Evolutionary conservation across 2,329 filamentous ascomycete genomes (phyloP).

Genomic region (Beauveria pseudobassiana): DNA sequence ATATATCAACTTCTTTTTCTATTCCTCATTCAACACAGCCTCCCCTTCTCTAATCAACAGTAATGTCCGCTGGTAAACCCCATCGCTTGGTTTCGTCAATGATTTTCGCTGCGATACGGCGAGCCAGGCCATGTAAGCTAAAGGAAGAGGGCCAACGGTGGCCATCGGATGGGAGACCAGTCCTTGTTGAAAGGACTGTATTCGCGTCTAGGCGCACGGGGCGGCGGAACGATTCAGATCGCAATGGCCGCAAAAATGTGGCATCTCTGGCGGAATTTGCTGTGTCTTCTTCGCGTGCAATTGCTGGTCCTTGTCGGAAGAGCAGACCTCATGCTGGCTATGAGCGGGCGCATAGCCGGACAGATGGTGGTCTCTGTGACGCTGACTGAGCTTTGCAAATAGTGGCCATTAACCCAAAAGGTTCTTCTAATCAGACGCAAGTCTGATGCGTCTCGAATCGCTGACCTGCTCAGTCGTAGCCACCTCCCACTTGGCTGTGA

Average conservation of each 20-base stretch:
- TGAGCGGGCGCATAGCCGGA: not conserved
- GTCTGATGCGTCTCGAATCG: not conserved
- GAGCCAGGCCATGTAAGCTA: not conserved
- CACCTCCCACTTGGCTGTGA: conserved; percentile 79
- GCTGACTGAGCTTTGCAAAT: not conserved
- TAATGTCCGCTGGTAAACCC: not conserved
- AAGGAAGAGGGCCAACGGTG: not conserved
- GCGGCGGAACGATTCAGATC: not conserved
- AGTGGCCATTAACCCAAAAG: not conserved
- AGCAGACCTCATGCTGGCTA: not conserved
- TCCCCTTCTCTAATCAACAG: not conserved
- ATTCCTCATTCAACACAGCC: not conserved
- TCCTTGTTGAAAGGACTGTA: conserved; percentile 8
- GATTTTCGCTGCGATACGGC: not conserved
- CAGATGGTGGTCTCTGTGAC: not conserved
- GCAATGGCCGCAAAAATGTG: not conserved
- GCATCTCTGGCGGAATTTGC: not conserved
- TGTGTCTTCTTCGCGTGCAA: not conserved
- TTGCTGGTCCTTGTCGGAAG: not conserved
- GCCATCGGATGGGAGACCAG: not conserved
- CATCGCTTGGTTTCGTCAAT: not conserved
- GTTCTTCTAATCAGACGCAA: not conserved
- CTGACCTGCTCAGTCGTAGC: conserved; percentile 39
- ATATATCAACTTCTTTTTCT: not conserved
- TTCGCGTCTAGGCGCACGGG: not conserved